Evolutionary conservation across 768 basidiomycete species (phyloP).

Genomic region (Suillus bovinus): DNA sequence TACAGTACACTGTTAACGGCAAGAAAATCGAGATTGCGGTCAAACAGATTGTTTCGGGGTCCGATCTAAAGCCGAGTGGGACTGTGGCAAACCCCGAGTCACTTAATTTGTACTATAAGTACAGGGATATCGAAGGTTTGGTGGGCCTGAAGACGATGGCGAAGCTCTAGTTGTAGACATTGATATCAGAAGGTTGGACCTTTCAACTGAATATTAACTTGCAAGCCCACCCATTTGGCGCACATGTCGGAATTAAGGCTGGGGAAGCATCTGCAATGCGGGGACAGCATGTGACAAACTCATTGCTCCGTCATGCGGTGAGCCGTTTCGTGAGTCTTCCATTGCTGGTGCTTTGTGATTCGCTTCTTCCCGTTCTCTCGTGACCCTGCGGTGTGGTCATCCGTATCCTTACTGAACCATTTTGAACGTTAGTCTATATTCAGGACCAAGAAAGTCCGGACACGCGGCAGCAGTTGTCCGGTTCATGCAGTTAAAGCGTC

Average conservation of each 20-base stretch:
- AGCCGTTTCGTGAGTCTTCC: background rate
- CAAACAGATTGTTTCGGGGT: constrained; percentile 75
- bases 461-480: background rate
- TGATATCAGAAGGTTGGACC: background rate
- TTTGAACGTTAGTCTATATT: background rate
- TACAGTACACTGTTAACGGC: constrained; percentile 71
- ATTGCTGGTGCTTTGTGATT: background rate
- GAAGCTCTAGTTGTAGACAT: constrained; percentile 16
- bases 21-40: constrained; percentile 83
- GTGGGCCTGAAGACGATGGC: constrained; percentile 13
- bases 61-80: constrained; percentile 63
- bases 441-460: background rate
- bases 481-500: background rate
- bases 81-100: constrained; percentile 76
- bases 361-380: background rate
- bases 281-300: background rate
- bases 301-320: too few relatives aligned
- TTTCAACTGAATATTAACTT: background rate
- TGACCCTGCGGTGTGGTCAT: background rate
- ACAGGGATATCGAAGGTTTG: constrained; percentile 48
- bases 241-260: background rate
- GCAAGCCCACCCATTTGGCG: background rate
- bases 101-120: constrained; percentile 64
- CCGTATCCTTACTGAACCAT: background rate
- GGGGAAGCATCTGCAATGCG: background rate